A percentile compares a stretch with the other conserved stretches of the same genome.
Evolutionary conservation across 1,284 basidiomycete species (phyloP).

Genomic region (Binderoboletus segoi): DNA sequence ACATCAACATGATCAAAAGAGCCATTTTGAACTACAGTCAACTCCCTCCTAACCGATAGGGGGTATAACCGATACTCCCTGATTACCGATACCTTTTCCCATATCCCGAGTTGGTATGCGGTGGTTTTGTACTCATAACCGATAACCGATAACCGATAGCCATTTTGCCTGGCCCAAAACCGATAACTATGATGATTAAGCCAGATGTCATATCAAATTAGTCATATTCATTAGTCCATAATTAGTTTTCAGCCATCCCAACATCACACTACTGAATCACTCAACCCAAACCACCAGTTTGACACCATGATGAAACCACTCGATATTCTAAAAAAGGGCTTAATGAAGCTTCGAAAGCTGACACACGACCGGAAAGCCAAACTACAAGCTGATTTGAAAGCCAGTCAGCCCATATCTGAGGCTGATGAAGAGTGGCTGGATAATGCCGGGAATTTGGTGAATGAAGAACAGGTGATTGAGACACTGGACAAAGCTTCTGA

Average conservation of each 20-base stretch:
- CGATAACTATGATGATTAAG: constrained; percentile 3
- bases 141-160: constrained; percentile 15
- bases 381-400: constrained; percentile 2
- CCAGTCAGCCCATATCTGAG: neutral
- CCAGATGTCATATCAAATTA: neutral
- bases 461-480: constrained; percentile 10
- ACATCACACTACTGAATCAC: too few species aligned
- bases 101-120: constrained; percentile 9
- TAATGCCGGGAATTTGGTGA: constrained; percentile 5
- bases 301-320: constrained; percentile 12
- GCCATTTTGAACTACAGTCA: neutral
- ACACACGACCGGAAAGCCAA: neutral
- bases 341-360: neutral
- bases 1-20: too few species aligned
- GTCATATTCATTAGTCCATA: too few species aligned
- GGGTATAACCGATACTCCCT: constrained; percentile 12
- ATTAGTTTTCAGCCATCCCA: too few species aligned
- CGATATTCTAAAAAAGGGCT: constrained; percentile 7
- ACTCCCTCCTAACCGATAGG: constrained; percentile 12
- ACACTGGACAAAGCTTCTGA: constrained; percentile 1
- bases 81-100: constrained; percentile 10
- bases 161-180: too few species aligned
- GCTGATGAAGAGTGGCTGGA: constrained; percentile 15
- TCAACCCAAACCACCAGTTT: too few species aligned
- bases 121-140: constrained; percentile 1